A percentile compares a stretch with the other conserved stretches of the same genome.
These are phyloP conservation scores for Baorangia bicolor DNA, from an alignment of 768 basidiomycete species.

Conservation along the genomic window DNA sequence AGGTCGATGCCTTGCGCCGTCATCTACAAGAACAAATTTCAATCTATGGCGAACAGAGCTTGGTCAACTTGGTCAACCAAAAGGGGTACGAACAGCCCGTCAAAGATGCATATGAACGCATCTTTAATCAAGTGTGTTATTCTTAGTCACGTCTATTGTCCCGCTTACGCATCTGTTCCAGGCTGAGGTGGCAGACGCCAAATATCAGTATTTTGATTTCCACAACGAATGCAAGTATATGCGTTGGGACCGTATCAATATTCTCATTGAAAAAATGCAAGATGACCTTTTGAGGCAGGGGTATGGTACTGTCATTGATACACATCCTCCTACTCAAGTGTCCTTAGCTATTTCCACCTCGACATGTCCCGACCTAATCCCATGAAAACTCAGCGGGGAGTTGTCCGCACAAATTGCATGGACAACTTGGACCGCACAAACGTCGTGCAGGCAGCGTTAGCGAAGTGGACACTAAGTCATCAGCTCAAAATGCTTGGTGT, in stretches of 20 bases:
- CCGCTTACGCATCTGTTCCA: slow-evolving; percentile 24
- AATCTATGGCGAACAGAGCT: slow-evolving; percentile 71
- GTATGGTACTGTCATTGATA: slow-evolving; percentile 35
- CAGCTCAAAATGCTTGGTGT: slow-evolving; percentile 78
- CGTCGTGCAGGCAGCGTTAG: slow-evolving; percentile 90
- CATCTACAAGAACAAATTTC: slow-evolving; percentile 76
- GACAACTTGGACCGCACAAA: slow-evolving; percentile 96
- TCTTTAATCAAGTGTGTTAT: slow-evolving; percentile 56
- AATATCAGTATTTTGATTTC: slow-evolving; percentile 97
- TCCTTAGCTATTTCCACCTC: slow-evolving; percentile 72
- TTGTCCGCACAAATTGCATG: slow-evolving; percentile 96
- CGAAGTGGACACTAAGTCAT: slow-evolving; percentile 76
- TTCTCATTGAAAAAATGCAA: slow-evolving; percentile 75
- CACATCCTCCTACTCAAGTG: slow-evolving; percentile 4
- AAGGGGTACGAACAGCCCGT: slow-evolving; percentile 91
- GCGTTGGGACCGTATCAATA: slow-evolving; percentile 89
- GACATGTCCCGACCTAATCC: slow-evolving; percentile 48
- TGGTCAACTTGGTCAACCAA: slow-evolving; percentile 93
- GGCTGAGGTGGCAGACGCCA: slow-evolving; percentile 65
- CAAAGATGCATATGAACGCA: slow-evolving; percentile 91
- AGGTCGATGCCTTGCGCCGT: slow-evolving; percentile 68
- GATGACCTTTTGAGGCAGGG: slow-evolving; percentile 69
- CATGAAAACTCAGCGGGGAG: slow-evolving; percentile 65
- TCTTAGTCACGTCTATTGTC: not conserved
- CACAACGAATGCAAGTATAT: slow-evolving; percentile 92